Evolutionary conservation across 768 basidiomycete species (phyloP).

Genomic region (Infundibulicybe gibba): DNA sequence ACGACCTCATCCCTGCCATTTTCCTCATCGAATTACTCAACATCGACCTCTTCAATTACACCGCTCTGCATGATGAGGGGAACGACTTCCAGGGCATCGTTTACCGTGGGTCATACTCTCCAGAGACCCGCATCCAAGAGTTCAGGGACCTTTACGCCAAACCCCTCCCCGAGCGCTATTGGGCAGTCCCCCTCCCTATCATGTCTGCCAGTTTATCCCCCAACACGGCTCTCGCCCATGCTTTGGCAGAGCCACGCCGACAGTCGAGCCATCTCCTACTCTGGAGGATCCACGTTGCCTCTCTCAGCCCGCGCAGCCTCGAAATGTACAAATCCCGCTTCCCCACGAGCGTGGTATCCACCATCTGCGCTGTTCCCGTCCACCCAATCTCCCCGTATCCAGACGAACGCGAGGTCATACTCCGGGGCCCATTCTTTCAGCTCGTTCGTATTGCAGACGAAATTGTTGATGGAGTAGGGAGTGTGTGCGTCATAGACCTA

Average conservation of each 20-base stretch:
- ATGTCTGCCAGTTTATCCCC: conserved; percentile 9
- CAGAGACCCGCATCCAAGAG: conserved; percentile 9
- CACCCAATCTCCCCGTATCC: conserved; percentile 6
- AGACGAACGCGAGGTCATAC: conserved; percentile 9
- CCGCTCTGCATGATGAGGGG: conserved; percentile 1
- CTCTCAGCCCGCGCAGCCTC: conserved; percentile 6
- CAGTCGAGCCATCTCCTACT: conserved; percentile 6
- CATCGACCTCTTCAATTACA: conserved; percentile 12
- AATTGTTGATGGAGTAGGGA: conserved; percentile 5
- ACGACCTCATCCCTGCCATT: conserved; percentile 7
- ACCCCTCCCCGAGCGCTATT: conserved; percentile 9
- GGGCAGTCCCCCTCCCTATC: conserved; percentile 11
- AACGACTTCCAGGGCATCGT: conserved; percentile 9
- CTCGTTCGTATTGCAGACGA: conserved; percentile 10
- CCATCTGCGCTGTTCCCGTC: conserved; percentile 11
- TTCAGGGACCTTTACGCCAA: conserved; percentile 6
- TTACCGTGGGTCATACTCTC: conserved; percentile 8
- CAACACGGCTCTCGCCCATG: conserved; percentile 6
- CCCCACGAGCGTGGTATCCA: conserved; percentile 11
- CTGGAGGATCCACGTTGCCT: conserved; percentile 10
- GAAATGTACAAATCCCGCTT: conserved; percentile 7
- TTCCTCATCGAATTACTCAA: conserved; percentile 13
- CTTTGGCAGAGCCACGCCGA: background rate
- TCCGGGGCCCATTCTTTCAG: conserved; percentile 12
- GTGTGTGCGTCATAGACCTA: conserved; percentile 10